Evolutionary conservation across 108 stramenopile species (phyloP), one percentile per base, ranked within the genome.

Genomic region (Skeletonema costatum): DNA sequence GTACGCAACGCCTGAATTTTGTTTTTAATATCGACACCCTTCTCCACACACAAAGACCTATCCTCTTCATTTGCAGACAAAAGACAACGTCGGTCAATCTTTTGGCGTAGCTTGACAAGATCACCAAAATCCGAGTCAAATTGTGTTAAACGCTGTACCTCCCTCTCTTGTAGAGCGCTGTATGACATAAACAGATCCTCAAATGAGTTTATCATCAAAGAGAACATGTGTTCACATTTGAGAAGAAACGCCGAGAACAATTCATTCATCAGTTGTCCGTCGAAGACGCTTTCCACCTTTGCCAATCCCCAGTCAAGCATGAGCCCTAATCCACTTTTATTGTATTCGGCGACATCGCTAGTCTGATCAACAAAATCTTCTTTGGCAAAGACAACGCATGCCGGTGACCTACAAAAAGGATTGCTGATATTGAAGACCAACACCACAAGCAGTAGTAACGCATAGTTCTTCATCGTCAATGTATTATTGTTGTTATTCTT

Each of bases 121-220:
- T 71, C 74, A 19, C 60, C 61, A 62, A 82, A 82, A n/a, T 75
- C 81, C 31, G 17, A 16, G 31, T 82, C 81, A 38, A 82, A 82
- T 19, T 70, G 36, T 38, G 44, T 9, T 13, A 81, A 63, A 19
- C 80, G 68, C 32, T 72, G 42, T 16, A 71, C 17, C 48, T 82
- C 81, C 32, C 66, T 66, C 7, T 50, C 42, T 25, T 70, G 74
- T 32, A 81, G 46, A 10, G 25, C 32, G 9, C 66, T 56, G 50
- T 82, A 82, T 10, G 44, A 46, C 19, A 62, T 31, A 25, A 33
- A 64, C 39, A 82, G 44, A 14, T 82, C 81, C 32, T 32, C 32
- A 8, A 82, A 38, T 2, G 81, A 82, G 32, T 75, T 65, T 6
- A 81, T 62, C 74, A 82, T 75, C 8, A 75, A 66, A 11, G 64